Base-by-base conservation (phyloP, 2,329 filamentous ascomycete genomes). In the Ophiostoma himal-ulmi region DNA sequence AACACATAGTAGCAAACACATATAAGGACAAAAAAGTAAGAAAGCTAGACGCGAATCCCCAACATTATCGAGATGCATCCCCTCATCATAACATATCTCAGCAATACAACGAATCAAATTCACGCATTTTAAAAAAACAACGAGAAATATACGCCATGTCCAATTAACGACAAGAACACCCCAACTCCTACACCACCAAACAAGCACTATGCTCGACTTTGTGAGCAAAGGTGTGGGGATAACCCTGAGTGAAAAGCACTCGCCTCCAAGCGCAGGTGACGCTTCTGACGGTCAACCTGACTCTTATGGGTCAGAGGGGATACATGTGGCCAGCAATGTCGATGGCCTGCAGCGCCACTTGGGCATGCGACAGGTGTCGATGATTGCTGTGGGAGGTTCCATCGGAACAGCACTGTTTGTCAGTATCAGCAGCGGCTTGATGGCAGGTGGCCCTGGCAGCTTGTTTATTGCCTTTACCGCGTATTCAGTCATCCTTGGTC, bases 351-450 rank as follows among this genome's bases (percentile, higher is more conserved):
- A 85, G 68, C 82, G 84, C 67, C 81, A 81, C 66, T 80, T 86
- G 62, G 80, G 81, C 73, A 86, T 86, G 75, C 80, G 84, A 69
- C 83, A 86, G 74, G 85, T 87, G 74, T 85, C 87, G 77, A 80
- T 87, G 57, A 86, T 87, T 71, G 85, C 85, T 73, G 83, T 87
- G 74, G 85, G 85, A 39, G 85, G 85, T 60, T 85, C 84, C 68
- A 86, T 87, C 72, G 84, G 84, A 68, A 86, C 84, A 3, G 84
- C 84, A 1, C 80, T 88, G 69, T 89, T 89, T 78, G 84, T 89
- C 75, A 86, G 82, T 75, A 89, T 90, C 73, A 87, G 87, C 70
- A 80, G 80, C 73, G 87, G 86, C 62, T 79, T 76, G 10, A 52
- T 73, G 22, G 78, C 62, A 4, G 74, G 71, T 57, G 75, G 74